These are phyloP conservation scores for Atalantia buxifolia DNA, from an alignment of 345 rosid genomes.

Conservation along the genomic window DNA sequence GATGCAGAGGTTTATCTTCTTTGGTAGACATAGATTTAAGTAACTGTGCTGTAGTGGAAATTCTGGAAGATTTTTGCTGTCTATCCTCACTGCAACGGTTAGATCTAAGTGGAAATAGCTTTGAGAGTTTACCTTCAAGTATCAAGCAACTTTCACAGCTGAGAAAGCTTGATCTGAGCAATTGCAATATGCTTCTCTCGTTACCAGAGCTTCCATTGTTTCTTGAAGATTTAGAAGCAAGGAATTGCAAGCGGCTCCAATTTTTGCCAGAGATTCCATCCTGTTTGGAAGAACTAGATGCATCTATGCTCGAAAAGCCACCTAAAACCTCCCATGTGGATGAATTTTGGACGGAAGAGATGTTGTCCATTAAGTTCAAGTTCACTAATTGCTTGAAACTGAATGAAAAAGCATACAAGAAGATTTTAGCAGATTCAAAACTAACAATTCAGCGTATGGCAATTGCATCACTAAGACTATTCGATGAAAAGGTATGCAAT, in stretches of 20 bases:
- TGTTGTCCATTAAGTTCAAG: not conserved
- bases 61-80: not conserved
- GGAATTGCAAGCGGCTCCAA: not conserved
- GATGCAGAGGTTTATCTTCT: not conserved
- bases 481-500: not conserved
- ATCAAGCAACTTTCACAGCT: not conserved
- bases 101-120: not conserved
- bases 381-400: constrained; percentile 1
- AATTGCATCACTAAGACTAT: not conserved
- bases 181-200: not conserved
- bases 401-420: not conserved
- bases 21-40: not conserved
- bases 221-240: not conserved
- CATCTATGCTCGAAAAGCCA: not conserved
- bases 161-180: not conserved
- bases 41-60: not conserved
- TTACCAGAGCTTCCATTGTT: constrained; percentile 4
- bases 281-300: not conserved
- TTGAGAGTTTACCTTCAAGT: not conserved
- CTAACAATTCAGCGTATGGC: not conserved
- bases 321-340: not conserved
- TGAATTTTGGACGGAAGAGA: too few relatives aligned
- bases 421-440: not conserved
- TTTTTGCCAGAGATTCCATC: not conserved
- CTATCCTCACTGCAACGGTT: not conserved